phyloP scores from a whole-genome alignment of 2,329 filamentous ascomycete genomes.

The Cladosporium sp. region DNA sequence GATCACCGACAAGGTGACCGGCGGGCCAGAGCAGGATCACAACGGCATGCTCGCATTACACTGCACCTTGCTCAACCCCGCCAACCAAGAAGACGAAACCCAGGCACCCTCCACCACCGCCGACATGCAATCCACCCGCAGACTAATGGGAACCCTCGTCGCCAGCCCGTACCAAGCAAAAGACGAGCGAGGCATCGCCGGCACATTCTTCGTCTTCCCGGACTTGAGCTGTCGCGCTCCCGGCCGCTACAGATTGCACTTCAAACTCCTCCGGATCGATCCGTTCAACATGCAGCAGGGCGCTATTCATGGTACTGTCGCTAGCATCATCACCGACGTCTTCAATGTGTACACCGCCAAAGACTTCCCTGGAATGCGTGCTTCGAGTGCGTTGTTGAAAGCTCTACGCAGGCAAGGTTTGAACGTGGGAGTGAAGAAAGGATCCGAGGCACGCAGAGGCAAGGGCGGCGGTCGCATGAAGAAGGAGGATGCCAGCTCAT shows the following conservation, averaged over 20 bases:
- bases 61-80: constrained; percentile 72
- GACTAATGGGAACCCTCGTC: constrained; percentile 78
- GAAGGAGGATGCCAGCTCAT: constrained; percentile 35
- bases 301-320: constrained; percentile 50
- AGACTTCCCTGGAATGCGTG: constrained; percentile 81
- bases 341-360: constrained; percentile 82
- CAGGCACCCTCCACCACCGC: constrained; percentile 40
- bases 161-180: constrained; percentile 73
- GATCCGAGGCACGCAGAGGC: constrained; percentile 60
- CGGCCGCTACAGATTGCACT: constrained; percentile 72
- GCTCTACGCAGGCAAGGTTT: constrained; percentile 76
- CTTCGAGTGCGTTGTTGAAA: constrained; percentile 72
- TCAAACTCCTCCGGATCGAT: constrained; percentile 72
- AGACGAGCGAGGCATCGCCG: constrained; percentile 71
- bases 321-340: constrained; percentile 62
- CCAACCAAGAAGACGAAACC: constrained; percentile 67
- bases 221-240: constrained; percentile 78
- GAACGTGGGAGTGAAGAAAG: constrained; percentile 83
- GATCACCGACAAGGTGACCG: constrained; percentile 59
- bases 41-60: constrained; percentile 63
- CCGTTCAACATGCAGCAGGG: constrained; percentile 58
- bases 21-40: constrained; percentile 60
- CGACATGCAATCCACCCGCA: constrained; percentile 66
- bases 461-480: constrained; percentile 36
- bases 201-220: constrained; percentile 84